phyloP scores from a whole-genome alignment of 345 rosid species.

The Eucalyptus lansdowneana region DNA sequence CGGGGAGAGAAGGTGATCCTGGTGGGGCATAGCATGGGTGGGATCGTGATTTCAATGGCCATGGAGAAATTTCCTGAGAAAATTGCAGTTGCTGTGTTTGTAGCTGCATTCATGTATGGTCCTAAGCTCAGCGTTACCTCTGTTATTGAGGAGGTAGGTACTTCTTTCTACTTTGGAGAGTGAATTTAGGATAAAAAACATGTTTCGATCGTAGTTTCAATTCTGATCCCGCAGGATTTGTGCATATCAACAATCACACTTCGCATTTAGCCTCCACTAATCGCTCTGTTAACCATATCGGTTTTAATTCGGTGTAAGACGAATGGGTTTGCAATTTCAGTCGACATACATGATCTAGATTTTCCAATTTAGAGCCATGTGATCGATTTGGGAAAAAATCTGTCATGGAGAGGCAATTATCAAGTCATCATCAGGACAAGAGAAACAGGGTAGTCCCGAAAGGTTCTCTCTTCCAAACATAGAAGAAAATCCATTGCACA shows the following conservation, averaged over 20 bases:
- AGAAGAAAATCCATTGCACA: neutral
- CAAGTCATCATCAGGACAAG: neutral
- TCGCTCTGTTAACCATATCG: neutral
- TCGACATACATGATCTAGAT: neutral
- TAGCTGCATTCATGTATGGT: conserved; percentile 7
- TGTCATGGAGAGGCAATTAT: neutral
- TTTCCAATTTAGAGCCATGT: neutral
- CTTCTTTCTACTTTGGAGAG: neutral
- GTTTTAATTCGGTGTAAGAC: neutral
- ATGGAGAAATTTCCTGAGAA: conserved; percentile 10
- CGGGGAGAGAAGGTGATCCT: conserved; percentile 5
- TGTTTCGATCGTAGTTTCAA: neutral
- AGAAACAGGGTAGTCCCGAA: neutral
- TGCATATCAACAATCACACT: neutral
- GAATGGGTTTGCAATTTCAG: neutral
- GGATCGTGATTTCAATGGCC: conserved; percentile 5
- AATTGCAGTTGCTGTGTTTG: conserved; percentile 4
- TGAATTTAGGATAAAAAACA: neutral
- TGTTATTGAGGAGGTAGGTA: neutral
- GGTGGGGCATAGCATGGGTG: conserved; percentile 23
- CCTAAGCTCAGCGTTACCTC: neutral
- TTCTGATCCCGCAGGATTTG: neutral
- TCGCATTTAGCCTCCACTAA: neutral
- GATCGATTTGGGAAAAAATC: neutral
- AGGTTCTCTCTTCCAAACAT: neutral